Base-by-base conservation (phyloP, 2,329 filamentous ascomycete species). In the Aspergillus sp. region DNA sequence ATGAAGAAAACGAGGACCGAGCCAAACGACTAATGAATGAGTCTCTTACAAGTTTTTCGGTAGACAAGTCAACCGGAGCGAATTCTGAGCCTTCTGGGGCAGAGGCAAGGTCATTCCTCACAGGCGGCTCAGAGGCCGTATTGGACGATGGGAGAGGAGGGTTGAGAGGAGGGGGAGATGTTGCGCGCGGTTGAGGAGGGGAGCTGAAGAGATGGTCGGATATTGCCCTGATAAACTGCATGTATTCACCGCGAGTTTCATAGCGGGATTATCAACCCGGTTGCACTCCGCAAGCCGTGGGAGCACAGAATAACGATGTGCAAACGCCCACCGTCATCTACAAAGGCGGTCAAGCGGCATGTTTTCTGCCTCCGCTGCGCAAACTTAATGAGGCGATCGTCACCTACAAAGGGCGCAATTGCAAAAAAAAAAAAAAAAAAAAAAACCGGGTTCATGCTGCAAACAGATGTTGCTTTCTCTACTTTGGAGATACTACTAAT, bases 101-200 rank as follows among this genome's bases (percentile, higher is more conserved):
- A 53, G 53, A 45, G 41, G 55, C 55, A 64, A 50, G 46, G 52
- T 46, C 57, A 59, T 65, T 62, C 50, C 63, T 65, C 59, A 61
- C 51, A 54, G 62, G 69, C 48, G 31, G 59, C 37, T 55, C 61
- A 57, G 64, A 64, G 57, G 57, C 64, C 61, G 60, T 66, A 69
- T 68, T 56, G 55, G 66, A 64, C 56, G 60, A 55, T 35, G 52
- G 56, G 7, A 37, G 35, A 56, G 60, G 40, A 52, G 21, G 50
- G 58, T 48, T 45, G 37, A 31, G 7, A 33, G 52, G 43, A 31
- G 50, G 55, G 39, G 41, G 40, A 31, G 24, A n/a, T 23, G 45
- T 37, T 12, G 45, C 35, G 44, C 51, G 47, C 41, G 39, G 56
- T 44, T 41, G 57, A 46, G 45, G 58, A 41, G 37, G 49, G 51